Conservation (phyloP, 371 early-diverging fungal species). For the Circinella minor region DNA sequence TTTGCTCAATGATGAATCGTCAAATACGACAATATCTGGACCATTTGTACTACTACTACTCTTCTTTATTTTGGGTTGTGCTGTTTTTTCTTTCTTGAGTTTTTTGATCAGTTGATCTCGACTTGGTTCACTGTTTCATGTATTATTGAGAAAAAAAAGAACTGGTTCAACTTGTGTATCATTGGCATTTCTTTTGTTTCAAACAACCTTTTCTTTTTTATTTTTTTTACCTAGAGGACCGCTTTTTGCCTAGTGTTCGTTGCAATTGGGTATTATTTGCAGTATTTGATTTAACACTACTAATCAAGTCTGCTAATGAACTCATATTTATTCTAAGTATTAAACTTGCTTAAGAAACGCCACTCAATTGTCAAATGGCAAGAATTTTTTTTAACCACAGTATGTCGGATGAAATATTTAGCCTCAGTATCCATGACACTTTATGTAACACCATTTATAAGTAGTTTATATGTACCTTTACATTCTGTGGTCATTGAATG, state of each 20-base stretch:
- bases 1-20: conserved; percentile 33
- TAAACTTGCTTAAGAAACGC: background rate
- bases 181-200: too few relatives aligned
- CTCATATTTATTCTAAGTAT: conserved; percentile 22
- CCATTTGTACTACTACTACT: conserved; percentile 15
- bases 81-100: conserved; percentile 12
- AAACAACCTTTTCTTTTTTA: too few relatives aligned
- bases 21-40: conserved; percentile 50
- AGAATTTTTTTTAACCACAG: background rate
- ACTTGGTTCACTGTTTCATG: background rate
- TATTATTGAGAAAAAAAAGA: too few relatives aligned
- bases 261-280: conserved; percentile 33
- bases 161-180: too few relatives aligned
- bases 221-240: conserved; percentile 21
- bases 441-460: too few relatives aligned
- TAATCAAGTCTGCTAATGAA: conserved; percentile 44
- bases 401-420: too few relatives aligned
- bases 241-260: conserved; percentile 25
- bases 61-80: conserved; percentile 11
- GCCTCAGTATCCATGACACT: too few relatives aligned
- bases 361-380: background rate
- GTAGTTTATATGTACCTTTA: too few relatives aligned
- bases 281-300: conserved; percentile 45
- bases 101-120: conserved; percentile 8
- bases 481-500: too few relatives aligned